Evolutionary conservation across 768 basidiomycete species (phyloP).

Genomic region (Leccinum subgranulosum): DNA sequence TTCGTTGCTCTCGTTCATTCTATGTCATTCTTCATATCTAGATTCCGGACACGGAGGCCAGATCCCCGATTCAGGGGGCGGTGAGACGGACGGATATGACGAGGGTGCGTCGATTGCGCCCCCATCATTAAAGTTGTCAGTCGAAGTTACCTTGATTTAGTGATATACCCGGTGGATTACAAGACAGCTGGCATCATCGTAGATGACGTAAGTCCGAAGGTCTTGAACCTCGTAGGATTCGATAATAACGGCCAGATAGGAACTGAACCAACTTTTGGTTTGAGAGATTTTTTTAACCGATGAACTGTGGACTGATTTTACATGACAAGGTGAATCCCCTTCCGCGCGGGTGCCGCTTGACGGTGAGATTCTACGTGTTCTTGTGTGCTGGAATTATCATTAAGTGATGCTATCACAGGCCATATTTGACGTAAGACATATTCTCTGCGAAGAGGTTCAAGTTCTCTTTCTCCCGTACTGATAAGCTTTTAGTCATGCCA

Average conservation of each 20-base stretch:
- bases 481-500: slow-evolving; percentile 39
- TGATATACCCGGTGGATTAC: slow-evolving; percentile 89
- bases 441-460: neutral
- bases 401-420: slow-evolving; percentile 20
- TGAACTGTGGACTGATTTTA: neutral
- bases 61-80: slow-evolving; percentile 70
- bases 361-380: slow-evolving; percentile 31
- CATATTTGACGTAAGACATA: slow-evolving; percentile 47
- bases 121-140: neutral
- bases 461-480: neutral
- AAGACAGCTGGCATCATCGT: slow-evolving; percentile 72
- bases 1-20: neutral
- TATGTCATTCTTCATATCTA: slow-evolving; percentile 22
- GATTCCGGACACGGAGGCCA: slow-evolving; percentile 98
- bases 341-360: slow-evolving; percentile 66
- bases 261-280: slow-evolving; percentile 43
- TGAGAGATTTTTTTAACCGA: neutral
- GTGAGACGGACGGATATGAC: slow-evolving; percentile 77
- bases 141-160: slow-evolving; percentile 31
- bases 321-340: slow-evolving; percentile 45
- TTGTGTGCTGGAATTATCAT: neutral
- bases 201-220: slow-evolving; percentile 57
- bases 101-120: slow-evolving; percentile 49
- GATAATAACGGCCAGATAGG: slow-evolving; percentile 23
- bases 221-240: neutral